These are phyloP conservation scores for Pterocarpus santalinus DNA, from an alignment of 306 rosid species.

Conservation along the genomic window DNA sequence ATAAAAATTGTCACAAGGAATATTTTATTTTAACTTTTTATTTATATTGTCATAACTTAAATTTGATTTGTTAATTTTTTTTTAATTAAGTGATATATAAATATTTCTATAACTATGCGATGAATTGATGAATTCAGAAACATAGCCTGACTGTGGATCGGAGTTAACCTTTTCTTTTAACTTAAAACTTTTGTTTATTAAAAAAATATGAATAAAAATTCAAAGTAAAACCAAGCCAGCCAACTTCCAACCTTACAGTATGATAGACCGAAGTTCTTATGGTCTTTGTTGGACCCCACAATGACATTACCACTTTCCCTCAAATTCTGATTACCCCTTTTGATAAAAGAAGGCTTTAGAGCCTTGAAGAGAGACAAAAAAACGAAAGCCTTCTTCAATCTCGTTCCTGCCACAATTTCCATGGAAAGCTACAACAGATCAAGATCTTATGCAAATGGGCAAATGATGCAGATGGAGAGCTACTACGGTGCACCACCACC, in stretches of 20 bases:
- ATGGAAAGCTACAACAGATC: constrained; percentile 69
- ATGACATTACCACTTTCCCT: constrained; percentile 18
- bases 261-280: not conserved
- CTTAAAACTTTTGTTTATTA: too few relatives aligned
- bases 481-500: constrained; percentile 52
- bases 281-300: constrained; percentile 43
- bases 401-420: constrained; percentile 9
- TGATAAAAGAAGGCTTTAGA: not conserved
- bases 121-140: too few relatives aligned
- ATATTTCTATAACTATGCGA: too few relatives aligned
- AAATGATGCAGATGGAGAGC: constrained; percentile 60
- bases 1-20: not conserved
- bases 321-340: constrained; percentile 2
- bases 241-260: not conserved
- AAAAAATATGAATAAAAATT: not conserved
- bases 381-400: not conserved
- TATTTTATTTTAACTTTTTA: too few relatives aligned
- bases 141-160: too few relatives aligned
- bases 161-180: too few relatives aligned
- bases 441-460: constrained; percentile 49
- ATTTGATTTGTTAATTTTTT: too few relatives aligned
- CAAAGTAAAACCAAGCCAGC: constrained; percentile 26
- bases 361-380: not conserved
- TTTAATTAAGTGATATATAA: too few relatives aligned
- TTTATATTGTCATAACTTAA: too few relatives aligned